These are phyloP conservation scores for Calendula officinalis DNA, from an alignment of 129 eudicot species.

Conservation along the genomic window DNA sequence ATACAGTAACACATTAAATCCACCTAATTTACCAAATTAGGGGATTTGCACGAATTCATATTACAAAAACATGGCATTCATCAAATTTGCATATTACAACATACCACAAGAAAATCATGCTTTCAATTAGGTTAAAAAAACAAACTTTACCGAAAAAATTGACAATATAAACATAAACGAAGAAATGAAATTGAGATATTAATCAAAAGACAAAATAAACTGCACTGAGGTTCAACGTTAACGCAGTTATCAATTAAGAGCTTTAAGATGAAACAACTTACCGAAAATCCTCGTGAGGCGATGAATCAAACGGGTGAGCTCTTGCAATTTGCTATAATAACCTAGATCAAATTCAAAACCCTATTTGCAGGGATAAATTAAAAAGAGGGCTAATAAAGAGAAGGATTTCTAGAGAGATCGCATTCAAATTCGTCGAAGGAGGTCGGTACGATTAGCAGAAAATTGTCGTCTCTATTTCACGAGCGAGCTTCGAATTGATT, in stretches of 20 bases:
- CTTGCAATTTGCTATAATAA: constrained; percentile 8
- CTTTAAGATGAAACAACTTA: constrained; percentile 9
- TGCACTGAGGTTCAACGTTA: constrained; percentile 14
- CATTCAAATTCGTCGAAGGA: constrained; percentile 20
- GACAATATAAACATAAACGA: constrained; percentile 6
- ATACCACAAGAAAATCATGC: constrained; percentile 3
- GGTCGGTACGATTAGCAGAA: constrained; percentile 12
- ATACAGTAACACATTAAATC: constrained; percentile 12
- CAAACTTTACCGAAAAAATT: constrained; percentile 4
- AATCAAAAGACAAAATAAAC: constrained; percentile 17
- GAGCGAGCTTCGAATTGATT: constrained; percentile 33
- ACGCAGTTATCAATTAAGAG: constrained; percentile 13
- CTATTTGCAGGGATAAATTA: neutral
- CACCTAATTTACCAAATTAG: constrained; percentile 10
- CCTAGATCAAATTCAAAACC: constrained; percentile 23
- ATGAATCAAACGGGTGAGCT: constrained; percentile 17
- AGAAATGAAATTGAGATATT: neutral
- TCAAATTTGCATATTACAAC: constrained; percentile 14
- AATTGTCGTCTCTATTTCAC: constrained; percentile 23
- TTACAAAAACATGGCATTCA: neutral
- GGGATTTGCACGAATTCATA: constrained; percentile 2
- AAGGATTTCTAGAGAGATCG: constrained; percentile 15
- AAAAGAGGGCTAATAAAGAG: neutral
- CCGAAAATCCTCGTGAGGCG: constrained; percentile 14
- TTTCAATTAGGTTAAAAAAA: neutral